Evolutionary conservation across 345 rosid genomes (phyloP), one percentile per base, ranked within the genome.

Genomic region (Crucihimalaya himalaica): DNA sequence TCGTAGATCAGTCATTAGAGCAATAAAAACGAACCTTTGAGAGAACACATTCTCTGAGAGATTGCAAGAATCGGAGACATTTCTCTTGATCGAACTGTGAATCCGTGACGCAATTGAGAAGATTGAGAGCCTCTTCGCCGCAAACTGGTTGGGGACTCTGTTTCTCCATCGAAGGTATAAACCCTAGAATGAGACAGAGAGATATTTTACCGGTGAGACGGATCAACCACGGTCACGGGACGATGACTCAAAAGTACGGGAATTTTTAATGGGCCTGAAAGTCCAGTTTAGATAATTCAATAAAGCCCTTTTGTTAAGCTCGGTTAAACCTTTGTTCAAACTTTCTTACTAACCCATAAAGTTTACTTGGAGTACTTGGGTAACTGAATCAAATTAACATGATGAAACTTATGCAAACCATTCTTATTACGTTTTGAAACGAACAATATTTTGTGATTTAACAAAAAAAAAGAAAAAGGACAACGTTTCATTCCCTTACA

Each of bases 91-190:
- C 90, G 79, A 75, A 91, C 51, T 89, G 85, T 52, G 85, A 82
- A 20, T 84, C 86, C 0, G 91, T 63, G 27, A 85, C 97, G 85
- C 98, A 93, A 73, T 93, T 93, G 50, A 93, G 91, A 64, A 93
- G 87, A 74, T 80, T 68, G 62, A 93, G 72, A 63, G 97, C 89
- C 64, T 89, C 91, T 66, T 86, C 50, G 0, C 86, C 86, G 68
- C 98, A 91, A 28, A 86, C 84, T 2, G 91, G 79, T 72, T 74
- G 73, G 1, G 78, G 72, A 61, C 16, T 63, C 27, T 65, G 55
- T 32, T 82, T 79, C 74, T 88, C 91, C 88, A 85, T 82, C 0
- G 39, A 58, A 40, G 11, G 12, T 16, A 39, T 59, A 42, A 78
- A 62, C 71, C 76, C 74, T 78, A 25, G 13, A 27, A 12, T 35